phyloP scores from a whole-genome alignment of 2,329 filamentous ascomycete genomes.

The Aureobasidium zeae region DNA sequence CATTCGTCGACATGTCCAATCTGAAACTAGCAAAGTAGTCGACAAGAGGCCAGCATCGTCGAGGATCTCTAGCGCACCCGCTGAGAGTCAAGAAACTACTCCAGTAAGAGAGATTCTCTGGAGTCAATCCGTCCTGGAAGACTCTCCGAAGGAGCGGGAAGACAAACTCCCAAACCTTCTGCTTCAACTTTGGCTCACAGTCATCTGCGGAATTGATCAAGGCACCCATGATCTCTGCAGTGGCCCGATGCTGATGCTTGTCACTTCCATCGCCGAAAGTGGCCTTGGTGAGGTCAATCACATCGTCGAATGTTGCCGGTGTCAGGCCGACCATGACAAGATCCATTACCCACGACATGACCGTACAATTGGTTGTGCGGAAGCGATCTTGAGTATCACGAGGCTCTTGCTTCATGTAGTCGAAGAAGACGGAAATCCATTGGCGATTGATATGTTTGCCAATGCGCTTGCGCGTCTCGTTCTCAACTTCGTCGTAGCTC shows the following conservation, averaged over 20 bases:
- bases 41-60: constrained; percentile 76
- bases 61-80: constrained; percentile 79
- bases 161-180: constrained; percentile 76
- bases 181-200: constrained; percentile 61
- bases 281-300: constrained; percentile 67
- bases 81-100: constrained; percentile 85
- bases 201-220: constrained; percentile 74
- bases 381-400: constrained; percentile 79
- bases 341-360: constrained; percentile 84
- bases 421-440: constrained; percentile 84
- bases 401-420: constrained; percentile 92
- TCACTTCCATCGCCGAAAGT: constrained; percentile 90
- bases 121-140: constrained; percentile 84
- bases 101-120: constrained; percentile 93
- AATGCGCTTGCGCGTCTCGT: constrained; percentile 63
- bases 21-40: constrained; percentile 76
- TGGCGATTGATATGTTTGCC: constrained; percentile 68
- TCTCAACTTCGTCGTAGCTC: constrained; percentile 75
- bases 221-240: constrained; percentile 83
- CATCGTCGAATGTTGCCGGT: constrained; percentile 70
- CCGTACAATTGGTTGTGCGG: constrained; percentile 75
- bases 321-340: constrained; percentile 75
- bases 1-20: constrained; percentile 88
- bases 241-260: constrained; percentile 94
- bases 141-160: constrained; percentile 80